These are phyloP conservation scores for Acer yangbiense DNA, from an alignment of 345 rosid species.

Conservation along the genomic window DNA sequence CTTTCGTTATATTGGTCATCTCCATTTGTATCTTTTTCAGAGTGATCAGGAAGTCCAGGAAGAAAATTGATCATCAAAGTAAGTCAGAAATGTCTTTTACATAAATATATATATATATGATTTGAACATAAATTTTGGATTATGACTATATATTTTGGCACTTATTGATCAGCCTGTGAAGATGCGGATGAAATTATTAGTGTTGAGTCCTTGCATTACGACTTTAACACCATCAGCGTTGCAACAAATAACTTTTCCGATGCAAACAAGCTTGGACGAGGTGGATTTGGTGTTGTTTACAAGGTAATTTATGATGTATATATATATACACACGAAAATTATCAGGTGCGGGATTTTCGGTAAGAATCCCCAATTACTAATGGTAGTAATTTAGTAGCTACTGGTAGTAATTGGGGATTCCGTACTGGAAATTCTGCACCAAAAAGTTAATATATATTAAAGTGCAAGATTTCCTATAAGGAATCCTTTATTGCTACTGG, in stretches of 20 bases:
- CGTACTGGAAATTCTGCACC: no score
- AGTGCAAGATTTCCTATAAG: no score
- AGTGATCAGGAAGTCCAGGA: constrained; percentile 11
- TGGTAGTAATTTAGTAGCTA: no score
- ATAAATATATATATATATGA: no score
- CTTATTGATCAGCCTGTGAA: background rate
- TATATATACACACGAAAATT: no score
- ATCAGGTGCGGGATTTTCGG: no score
- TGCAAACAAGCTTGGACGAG: constrained; percentile 42
- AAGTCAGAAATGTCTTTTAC: constrained; percentile 3
- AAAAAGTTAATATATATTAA: no score
- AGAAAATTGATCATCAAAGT: constrained; percentile 17
- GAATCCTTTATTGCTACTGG: no score
- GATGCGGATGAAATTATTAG: constrained; percentile 12
- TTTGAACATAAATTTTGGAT: no score
- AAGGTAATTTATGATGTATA: constrained; percentile 24
- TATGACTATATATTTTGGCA: background rate
- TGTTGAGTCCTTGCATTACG: constrained; percentile 23
- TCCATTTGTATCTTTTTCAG: constrained; percentile 13
- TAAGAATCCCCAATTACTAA: no score
- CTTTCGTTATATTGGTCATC: constrained; percentile 9
- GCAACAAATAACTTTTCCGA: constrained; percentile 45
- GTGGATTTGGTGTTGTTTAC: constrained; percentile 56
- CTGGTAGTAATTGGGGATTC: no score
- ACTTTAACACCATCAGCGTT: constrained; percentile 27